Percentiles rank a stretch among this genome's conserved stretches.
Conservation (phyloP, 148 eudicot genomes). For the Chenopodium formosanum region DNA sequence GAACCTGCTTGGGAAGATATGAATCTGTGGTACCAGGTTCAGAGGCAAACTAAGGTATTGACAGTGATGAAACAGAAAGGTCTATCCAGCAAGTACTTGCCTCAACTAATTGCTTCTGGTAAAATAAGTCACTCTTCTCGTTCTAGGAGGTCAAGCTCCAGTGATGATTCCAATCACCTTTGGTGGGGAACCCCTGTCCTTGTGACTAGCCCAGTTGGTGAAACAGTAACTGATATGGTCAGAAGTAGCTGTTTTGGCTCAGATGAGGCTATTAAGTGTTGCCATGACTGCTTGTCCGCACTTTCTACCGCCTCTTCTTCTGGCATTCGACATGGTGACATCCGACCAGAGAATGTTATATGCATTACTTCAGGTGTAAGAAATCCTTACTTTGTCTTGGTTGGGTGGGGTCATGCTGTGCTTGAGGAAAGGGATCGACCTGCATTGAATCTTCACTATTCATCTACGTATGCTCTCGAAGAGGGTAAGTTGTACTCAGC, state of each 20-base stretch:
- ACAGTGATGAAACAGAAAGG: conserved; percentile 82
- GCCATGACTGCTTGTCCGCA: conserved; percentile 93
- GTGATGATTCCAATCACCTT: conserved; percentile 63
- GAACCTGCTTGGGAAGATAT: conserved; percentile 96
- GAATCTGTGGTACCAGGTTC: conserved; percentile 95
- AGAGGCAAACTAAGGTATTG: conserved; percentile 90
- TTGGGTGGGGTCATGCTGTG: conserved; percentile 95
- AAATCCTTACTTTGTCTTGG: conserved; percentile 60
- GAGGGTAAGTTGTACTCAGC: conserved; percentile 92
- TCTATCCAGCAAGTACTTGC: conserved; percentile 69
- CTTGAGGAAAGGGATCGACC: conserved; percentile 93
- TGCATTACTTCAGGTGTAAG: conserved; percentile 46
- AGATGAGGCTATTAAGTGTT: conserved; percentile 79
- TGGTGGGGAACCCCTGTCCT: conserved; percentile 92
- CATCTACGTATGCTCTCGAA: conserved; percentile 87
- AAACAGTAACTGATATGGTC: conserved; percentile 59
- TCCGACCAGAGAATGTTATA: conserved; percentile 84
- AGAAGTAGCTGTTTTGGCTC: conserved; percentile 49
- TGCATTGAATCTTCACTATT: conserved; percentile 82
- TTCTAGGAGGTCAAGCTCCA: conserved; percentile 57
- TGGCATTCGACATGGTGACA: conserved; percentile 88
- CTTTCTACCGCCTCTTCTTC: conserved; percentile 53
- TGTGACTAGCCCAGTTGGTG: conserved; percentile 82
- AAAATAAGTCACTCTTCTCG: conserved; percentile 65
- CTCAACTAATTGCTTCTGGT: conserved; percentile 74